phyloP scores from a whole-genome alignment of 371 early-diverging fungal genomes.

The Dichotomocladium elegans region DNA sequence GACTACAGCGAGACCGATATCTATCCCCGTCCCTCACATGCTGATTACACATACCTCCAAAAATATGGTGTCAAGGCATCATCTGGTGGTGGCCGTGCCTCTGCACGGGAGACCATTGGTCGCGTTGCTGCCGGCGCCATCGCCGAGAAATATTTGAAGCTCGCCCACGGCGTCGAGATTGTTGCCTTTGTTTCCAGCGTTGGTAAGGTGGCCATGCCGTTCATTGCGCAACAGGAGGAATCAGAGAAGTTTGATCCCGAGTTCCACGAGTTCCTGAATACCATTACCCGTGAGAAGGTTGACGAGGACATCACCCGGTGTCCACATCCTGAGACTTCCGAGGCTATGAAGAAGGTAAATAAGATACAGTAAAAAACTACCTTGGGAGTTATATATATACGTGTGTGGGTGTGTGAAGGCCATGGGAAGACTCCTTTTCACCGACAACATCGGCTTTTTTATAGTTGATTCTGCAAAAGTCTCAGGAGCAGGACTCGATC shows the following conservation, averaged over 20 bases:
- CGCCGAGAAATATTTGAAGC: slow-evolving; percentile 89
- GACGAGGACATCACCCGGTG: slow-evolving; percentile 50
- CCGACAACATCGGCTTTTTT: no score
- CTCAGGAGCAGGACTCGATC: slow-evolving; percentile 84
- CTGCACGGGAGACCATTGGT: slow-evolving; percentile 96
- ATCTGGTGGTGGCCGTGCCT: slow-evolving; percentile 92
- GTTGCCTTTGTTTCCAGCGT: slow-evolving; percentile 93
- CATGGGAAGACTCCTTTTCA: background rate
- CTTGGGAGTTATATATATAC: no score
- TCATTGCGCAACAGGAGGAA: slow-evolving; percentile 50
- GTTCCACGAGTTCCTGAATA: slow-evolving; percentile 64
- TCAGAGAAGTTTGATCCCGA: slow-evolving; percentile 45
- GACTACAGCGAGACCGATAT: slow-evolving; percentile 94
- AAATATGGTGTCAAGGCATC: slow-evolving; percentile 96
- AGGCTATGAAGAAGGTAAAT: slow-evolving; percentile 38
- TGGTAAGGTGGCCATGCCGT: slow-evolving; percentile 80
- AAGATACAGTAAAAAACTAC: no score
- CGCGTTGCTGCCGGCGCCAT: slow-evolving; percentile 96
- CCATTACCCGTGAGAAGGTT: slow-evolving; percentile 63
- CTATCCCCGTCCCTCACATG: slow-evolving; percentile 94
- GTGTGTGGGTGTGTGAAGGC: background rate
- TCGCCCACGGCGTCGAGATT: slow-evolving; percentile 83
- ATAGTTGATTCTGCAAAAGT: slow-evolving; percentile 68
- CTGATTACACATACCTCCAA: slow-evolving; percentile 94
- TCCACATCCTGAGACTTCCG: slow-evolving; percentile 41